Base-by-base conservation (phyloP, 2,329 filamentous ascomycete genomes). In the Fusarium sp. region DNA sequence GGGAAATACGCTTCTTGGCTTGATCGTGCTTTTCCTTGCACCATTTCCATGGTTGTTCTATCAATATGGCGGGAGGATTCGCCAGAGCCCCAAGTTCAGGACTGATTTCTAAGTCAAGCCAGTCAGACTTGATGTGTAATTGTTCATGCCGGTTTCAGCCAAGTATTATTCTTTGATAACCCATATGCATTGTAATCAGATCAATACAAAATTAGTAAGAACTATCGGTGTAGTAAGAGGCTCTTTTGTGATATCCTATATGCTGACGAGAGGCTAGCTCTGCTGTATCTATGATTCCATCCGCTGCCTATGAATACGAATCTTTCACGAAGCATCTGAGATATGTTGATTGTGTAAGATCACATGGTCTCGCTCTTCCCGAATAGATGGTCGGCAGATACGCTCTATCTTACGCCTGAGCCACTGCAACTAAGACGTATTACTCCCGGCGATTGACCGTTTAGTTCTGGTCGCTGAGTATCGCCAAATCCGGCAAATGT, bases 211-310 rank as follows among this genome's bases (percentile, higher is more conserved):
- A 22, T 6, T 5, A 8, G 9, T 7, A 15, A 30, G 26, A 28
- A 30, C 26, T 48, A 48, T 30, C 8, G 10, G 9, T 15, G 2
- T 48, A 15, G 3, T 30, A 30, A 48, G 13, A 30, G 8, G 2
- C 18, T 22, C 4, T 0, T 15, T 30, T 22, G 8, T 0, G 0
- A 20, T 12, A 28, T 45, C 24, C 11, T 18, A 20, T 7, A 28
- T 8, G 44, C n/a, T 17, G 11, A 24, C 8, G n/a, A 24, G n/a
- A 24, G 10, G 10, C 15, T 44, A 1, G 18, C 18, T 44, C 42
- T 7, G 15, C n/a, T 24, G n/a, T 5, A 24, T 18, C 15, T 24
- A 14, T 47, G 12, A 47, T 9, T 47, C 18, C 26, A 22, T 22
- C 26, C 6, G 12, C 11, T 28, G 7, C 13, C 26, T 22, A 28